These are phyloP conservation scores for Eutrema heterophyllum DNA, from an alignment of 345 rosid species.

Conservation along the genomic window DNA sequence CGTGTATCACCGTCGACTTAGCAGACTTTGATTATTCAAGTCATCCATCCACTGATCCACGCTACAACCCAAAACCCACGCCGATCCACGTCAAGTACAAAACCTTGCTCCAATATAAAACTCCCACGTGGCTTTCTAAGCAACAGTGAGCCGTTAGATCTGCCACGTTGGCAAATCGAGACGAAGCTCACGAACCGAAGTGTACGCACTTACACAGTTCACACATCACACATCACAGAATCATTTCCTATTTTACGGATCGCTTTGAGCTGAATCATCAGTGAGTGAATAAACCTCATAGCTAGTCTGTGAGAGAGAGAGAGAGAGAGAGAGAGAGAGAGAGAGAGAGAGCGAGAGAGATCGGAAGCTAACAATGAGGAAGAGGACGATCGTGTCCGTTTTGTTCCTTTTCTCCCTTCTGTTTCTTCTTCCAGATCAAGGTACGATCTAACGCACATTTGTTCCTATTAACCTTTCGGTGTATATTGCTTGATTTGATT, in stretches of 20 bases:
- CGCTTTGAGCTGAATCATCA: conserved; percentile 6
- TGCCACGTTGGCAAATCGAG: conserved; percentile 14
- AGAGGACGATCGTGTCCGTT: conserved; percentile 83
- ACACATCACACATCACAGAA: background rate
- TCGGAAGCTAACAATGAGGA: conserved; percentile 54
- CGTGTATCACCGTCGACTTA: background rate
- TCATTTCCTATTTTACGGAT: conserved; percentile 23
- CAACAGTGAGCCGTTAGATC: conserved; percentile 9
- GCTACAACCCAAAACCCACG: conserved; percentile 20
- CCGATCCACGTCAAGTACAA: conserved; percentile 28
- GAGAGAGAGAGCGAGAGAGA: background rate
- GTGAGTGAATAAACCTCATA: background rate
- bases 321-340: background rate
- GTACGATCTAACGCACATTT: conserved; percentile 34
- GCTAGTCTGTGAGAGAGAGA: background rate
- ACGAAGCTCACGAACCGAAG: background rate
- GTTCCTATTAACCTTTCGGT: background rate
- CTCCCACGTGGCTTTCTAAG: background rate
- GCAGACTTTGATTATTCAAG: conserved; percentile 1
- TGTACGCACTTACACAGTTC: conserved; percentile 2
- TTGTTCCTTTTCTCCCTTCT: conserved; percentile 64
- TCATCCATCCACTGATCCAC: background rate
- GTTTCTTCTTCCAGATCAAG: conserved; percentile 79
- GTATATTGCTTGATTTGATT: background rate
- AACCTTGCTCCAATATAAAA: conserved; percentile 1